These are phyloP conservation scores for Bruguiera sexangula DNA, from an alignment of 345 rosid species.

Conservation along the genomic window DNA sequence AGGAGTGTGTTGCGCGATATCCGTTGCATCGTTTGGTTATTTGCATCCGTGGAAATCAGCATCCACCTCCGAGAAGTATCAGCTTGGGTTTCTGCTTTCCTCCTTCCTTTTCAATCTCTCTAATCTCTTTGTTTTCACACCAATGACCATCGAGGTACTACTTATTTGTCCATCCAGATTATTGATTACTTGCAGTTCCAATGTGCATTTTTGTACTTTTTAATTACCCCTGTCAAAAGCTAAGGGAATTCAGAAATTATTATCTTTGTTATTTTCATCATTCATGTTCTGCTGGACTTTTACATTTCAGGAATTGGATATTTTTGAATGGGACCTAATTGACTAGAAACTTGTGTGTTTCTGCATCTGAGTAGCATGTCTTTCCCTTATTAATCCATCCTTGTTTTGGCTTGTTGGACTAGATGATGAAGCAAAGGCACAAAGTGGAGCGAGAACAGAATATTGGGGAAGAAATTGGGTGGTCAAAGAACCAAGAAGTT, in stretches of 20 bases:
- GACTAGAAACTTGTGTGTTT: background rate
- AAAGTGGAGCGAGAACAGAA: conserved; percentile 80
- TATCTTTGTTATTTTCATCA: background rate
- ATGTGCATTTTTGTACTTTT: background rate
- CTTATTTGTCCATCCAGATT: background rate
- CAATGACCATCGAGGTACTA: conserved; percentile 89
- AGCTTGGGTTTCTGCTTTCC: conserved; percentile 81
- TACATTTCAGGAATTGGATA: background rate
- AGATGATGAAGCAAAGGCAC: conserved; percentile 99
- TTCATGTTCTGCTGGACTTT: background rate
- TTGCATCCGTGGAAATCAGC: conserved; percentile 92
- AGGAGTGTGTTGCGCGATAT: conserved; percentile 69
- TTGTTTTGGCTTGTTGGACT: conserved; percentile 13
- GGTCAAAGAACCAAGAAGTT: conserved; percentile 78
- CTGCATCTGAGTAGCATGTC: background rate
- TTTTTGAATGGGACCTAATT: background rate
- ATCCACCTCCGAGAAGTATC: conserved; percentile 67
- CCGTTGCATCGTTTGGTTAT: conserved; percentile 71
- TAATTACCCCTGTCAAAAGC: too few relatives aligned
- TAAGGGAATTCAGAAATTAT: background rate
- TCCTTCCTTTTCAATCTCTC: conserved; percentile 79
- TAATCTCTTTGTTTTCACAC: conserved; percentile 81
- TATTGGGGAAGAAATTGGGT: conserved; percentile 77
- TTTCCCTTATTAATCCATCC: background rate
- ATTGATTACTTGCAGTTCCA: background rate